Evolutionary conservation across 208 protist genomes (phyloP).

Genomic region (Perkinsela sp.): DNA sequence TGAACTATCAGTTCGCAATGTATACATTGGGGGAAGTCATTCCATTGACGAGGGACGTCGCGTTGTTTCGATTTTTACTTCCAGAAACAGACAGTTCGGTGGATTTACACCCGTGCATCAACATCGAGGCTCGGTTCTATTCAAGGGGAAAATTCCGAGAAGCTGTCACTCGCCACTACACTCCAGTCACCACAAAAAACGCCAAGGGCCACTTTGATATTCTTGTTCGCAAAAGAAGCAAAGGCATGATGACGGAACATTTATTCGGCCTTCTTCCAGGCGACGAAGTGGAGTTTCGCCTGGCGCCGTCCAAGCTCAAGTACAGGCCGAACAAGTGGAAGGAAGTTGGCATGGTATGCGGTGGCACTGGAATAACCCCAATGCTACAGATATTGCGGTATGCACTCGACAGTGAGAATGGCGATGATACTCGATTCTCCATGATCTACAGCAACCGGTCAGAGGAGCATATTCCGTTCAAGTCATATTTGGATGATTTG

Average conservation of each 20-base stretch:
- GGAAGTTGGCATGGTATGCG: slow-evolving; percentile 53
- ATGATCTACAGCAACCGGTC: slow-evolving; percentile 62
- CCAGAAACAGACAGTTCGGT: slow-evolving; percentile 23
- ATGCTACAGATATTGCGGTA: slow-evolving; percentile 63
- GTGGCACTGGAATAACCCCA: slow-evolving; percentile 65
- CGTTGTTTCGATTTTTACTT: slow-evolving; percentile 51
- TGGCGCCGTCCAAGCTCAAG: slow-evolving; percentile 33
- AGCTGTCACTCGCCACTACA: slow-evolving; percentile 59
- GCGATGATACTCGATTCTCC: slow-evolving; percentile 42
- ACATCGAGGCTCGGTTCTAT: slow-evolving; percentile 43
- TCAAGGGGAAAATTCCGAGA: slow-evolving; percentile 36
- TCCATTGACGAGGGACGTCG: slow-evolving; percentile 44
- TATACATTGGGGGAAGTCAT: slow-evolving; percentile 51
- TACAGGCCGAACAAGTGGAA: slow-evolving; percentile 42
- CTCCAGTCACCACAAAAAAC: slow-evolving; percentile 46
- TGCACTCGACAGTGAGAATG: slow-evolving; percentile 26
- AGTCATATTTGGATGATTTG: slow-evolving; percentile 43
- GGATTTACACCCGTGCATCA: slow-evolving; percentile 34
- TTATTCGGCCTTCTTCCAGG: slow-evolving; percentile 46
- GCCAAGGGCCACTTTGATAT: slow-evolving; percentile 61
- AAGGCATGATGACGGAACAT: slow-evolving; percentile 45
- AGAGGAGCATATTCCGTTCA: slow-evolving; percentile 67
- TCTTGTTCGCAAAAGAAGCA: slow-evolving; percentile 40
- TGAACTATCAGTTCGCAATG: slow-evolving; percentile 29
- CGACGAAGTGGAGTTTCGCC: slow-evolving; percentile 33